Base-by-base conservation (phyloP, 495 filamentous ascomycete species). In the Trichoderma erinaceum region DNA sequence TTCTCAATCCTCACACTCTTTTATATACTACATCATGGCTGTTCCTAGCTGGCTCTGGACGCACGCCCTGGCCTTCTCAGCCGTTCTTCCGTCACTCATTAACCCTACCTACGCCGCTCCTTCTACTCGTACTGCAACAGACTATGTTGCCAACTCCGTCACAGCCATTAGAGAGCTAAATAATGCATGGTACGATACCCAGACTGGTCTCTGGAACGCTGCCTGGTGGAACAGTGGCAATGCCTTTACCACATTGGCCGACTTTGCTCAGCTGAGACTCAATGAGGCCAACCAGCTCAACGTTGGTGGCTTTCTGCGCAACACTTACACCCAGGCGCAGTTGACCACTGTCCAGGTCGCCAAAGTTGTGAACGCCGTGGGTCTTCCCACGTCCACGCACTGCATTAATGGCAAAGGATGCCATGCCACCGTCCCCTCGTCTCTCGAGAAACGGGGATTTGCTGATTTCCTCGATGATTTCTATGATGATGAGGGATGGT, bases 141-240 rank as follows among this genome's bases (percentile, higher is more conserved):
- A 6, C 56, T 80, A 79, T 63, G 63, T 75, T 32, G 63, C 74
- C 18, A 75, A 85, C 68, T 81, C 86, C 7, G 75, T 80, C 41
- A 68, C 74, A 23, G 85, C 78, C 7, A 71, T 86, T 63, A 71
- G 77, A 32, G 74, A 81, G 12, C 80, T 92, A 3, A 88, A 91
- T 70, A 67, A 58, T 27, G 23, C 61, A 29, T 91, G 86, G 86
- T 92, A 91, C 69, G 84, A 90, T 72, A 65, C 68, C 4, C 70
- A 70, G 10, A 88, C 81, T 0, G 89, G 89, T 18, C 77, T 90
- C 13, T 92, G 87, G 87, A 74, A 85, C 0, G 81, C 79, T 32
- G 86, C 86, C 2, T 93, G 90, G 90, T 93, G 90, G 90, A 90
- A 92, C 75, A 85, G 84, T 48, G 90, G 86, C 67, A 93, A 91